Conservation (phyloP, 352 stramenopile genomes). For the Halophytophthora polymorphica region DNA sequence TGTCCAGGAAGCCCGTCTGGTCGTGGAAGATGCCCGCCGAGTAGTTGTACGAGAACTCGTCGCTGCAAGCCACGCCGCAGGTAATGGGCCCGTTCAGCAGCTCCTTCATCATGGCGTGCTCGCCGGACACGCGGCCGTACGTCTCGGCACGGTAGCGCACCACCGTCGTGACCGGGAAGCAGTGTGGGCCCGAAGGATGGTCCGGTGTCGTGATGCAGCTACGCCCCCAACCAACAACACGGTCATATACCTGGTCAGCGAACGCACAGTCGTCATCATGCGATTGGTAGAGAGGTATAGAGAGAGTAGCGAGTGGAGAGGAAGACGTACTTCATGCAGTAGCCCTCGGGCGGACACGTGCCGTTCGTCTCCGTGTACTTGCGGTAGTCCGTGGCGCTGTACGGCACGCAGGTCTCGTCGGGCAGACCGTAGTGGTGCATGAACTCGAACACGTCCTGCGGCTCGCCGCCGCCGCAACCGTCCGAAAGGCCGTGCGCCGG, state of each 20-base stretch:
- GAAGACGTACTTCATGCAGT: conserved; percentile 87
- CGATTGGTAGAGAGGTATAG: no score
- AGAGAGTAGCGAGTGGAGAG: no score
- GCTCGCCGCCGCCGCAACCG: conserved; percentile 73
- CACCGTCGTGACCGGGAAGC: conserved; percentile 75
- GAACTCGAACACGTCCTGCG: conserved; percentile 77
- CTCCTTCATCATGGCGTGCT: conserved; percentile 84
- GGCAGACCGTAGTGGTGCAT: conserved; percentile 70
- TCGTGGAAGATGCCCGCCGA: conserved; percentile 90
- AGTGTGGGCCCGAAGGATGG: conserved; percentile 43
- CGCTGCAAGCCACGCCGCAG: conserved; percentile 90
- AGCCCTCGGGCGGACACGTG: conserved; percentile 68
- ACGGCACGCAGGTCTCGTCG: conserved; percentile 77
- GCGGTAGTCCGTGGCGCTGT: conserved; percentile 80
- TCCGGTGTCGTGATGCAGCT: conserved; percentile 79
- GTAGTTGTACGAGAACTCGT: conserved; percentile 88
- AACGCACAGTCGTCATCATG: no score
- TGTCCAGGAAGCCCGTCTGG: conserved; percentile 83
- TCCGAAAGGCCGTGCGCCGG: conserved; percentile 61
- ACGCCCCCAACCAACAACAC: not conserved
- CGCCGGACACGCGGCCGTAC: conserved; percentile 65
- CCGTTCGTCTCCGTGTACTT: conserved; percentile 69
- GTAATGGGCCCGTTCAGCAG: conserved; percentile 88
- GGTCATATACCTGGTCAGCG: not conserved
- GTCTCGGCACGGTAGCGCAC: conserved; percentile 79